phyloP scores from a whole-genome alignment of 768 basidiomycete species.

The Suillus luteus region DNA sequence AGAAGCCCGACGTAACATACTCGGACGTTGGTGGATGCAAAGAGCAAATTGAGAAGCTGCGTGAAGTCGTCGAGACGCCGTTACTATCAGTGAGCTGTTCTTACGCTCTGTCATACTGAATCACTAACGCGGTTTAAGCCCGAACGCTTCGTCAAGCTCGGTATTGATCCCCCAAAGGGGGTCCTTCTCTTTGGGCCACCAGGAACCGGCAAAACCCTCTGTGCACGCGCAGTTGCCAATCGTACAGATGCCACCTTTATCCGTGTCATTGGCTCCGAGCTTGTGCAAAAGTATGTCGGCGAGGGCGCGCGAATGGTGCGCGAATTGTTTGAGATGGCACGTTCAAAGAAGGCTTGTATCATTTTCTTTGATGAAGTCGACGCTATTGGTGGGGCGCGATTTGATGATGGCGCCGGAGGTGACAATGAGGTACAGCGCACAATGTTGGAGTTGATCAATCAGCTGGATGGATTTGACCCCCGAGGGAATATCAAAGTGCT shows the following conservation, averaged over 20 bases:
- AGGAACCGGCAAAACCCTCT: conserved; percentile 98
- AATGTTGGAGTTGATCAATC: conserved; percentile 99
- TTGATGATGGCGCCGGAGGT: conserved; percentile 97
- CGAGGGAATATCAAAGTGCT: conserved; percentile 99
- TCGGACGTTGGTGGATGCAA: conserved; percentile 98
- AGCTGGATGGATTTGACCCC: conserved; percentile 97
- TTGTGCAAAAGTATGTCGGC: conserved; percentile 99
- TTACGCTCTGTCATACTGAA: background rate
- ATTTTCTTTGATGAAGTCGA: conserved; percentile 99
- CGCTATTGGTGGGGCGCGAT: conserved; percentile 96
- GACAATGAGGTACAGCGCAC: conserved; percentile 99
- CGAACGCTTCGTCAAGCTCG: conserved; percentile 97
- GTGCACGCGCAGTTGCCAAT: conserved; percentile 97
- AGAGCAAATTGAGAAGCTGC: conserved; percentile 98
- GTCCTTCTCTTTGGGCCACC: conserved; percentile 95
- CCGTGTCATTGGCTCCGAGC: conserved; percentile 97
- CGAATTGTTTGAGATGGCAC: conserved; percentile 98
- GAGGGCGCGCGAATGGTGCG: conserved; percentile 99
- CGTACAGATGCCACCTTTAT: conserved; percentile 99
- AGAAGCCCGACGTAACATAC: conserved; percentile 97
- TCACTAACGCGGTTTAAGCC: conserved; percentile 59
- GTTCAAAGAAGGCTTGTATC: conserved; percentile 98
- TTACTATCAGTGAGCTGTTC: conserved; percentile 74
- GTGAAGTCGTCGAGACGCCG: conserved; percentile 97
- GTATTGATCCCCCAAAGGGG: conserved; percentile 98